phyloP scores from a whole-genome alignment of 2,329 filamentous ascomycete species.

The Fusarium sp. region DNA sequence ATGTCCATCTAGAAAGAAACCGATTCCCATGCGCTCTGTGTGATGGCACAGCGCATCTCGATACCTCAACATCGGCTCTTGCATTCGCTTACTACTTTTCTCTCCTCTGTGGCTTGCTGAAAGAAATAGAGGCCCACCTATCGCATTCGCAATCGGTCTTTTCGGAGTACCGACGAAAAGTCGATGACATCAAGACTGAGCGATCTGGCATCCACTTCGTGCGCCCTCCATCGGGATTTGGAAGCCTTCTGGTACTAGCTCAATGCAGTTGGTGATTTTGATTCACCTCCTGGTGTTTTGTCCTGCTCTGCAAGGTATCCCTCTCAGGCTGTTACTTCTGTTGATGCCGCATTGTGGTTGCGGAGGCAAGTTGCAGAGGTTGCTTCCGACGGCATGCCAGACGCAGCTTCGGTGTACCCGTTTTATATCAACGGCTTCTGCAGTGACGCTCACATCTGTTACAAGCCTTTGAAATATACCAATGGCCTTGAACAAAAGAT shows the following conservation, averaged over 20 bases:
- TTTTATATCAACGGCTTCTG: background rate
- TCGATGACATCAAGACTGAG: slow-evolving; percentile 37
- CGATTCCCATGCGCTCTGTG: background rate
- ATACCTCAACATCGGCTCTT: background rate
- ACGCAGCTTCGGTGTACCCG: background rate
- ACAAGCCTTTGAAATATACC: background rate
- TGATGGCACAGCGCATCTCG: background rate
- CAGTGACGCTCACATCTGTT: background rate
- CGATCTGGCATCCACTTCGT: slow-evolving; percentile 8
- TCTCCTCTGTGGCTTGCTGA: background rate
- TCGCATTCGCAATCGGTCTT: slow-evolving; percentile 1
- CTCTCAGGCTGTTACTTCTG: background rate
- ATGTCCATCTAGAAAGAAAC: background rate
- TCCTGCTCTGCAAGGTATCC: background rate
- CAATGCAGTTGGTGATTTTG: background rate
- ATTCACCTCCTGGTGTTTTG: background rate
- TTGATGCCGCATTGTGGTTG: background rate
- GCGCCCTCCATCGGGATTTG: background rate
- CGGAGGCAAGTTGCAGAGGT: too few relatives aligned
- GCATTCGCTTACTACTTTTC: background rate
- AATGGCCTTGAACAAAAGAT: background rate
- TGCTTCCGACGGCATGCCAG: background rate
- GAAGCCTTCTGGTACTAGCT: background rate
- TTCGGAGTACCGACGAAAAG: slow-evolving; percentile 1
- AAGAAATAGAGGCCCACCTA: background rate